phyloP scores from a whole-genome alignment of 225 moss, liverwort and hornwort species.

The Pseudoscleropodium purum region DNA sequence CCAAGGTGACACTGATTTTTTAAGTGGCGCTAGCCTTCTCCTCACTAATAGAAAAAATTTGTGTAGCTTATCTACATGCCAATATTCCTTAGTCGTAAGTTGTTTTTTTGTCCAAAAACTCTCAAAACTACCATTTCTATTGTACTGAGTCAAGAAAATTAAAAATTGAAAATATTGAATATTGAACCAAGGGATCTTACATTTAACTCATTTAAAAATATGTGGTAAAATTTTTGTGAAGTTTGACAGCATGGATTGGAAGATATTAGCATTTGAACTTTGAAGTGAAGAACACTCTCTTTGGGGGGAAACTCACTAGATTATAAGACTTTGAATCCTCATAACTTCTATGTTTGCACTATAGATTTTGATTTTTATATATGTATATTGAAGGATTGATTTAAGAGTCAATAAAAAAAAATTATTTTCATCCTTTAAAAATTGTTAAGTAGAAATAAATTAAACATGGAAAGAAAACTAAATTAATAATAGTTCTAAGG shows the following conservation, averaged over 20 bases:
- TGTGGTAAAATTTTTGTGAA: too few relatives aligned
- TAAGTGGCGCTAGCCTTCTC: fast-evolving
- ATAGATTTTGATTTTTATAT: background rate
- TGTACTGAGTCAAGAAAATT: background rate
- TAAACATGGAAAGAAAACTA: background rate
- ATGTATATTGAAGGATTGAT: background rate
- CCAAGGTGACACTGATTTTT: background rate
- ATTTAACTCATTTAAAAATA: background rate
- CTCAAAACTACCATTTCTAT: background rate
- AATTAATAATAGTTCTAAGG: background rate
- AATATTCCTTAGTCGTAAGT: fast-evolving
- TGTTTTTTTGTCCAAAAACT: fast-evolving
- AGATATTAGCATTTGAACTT: background rate
- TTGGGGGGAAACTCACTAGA: background rate
- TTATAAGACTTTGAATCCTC: background rate
- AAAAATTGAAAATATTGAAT: background rate
- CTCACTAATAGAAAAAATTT: fast-evolving
- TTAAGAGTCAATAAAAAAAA: too few relatives aligned
- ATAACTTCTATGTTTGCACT: background rate
- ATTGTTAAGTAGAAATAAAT: background rate
- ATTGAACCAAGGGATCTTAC: fast-evolving
- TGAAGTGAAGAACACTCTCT: background rate
- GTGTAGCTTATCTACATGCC: fast-evolving
- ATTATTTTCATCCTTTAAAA: background rate
- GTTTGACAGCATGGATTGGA: background rate